Base-by-base conservation (phyloP, 306 rosid species). In the Elaeagnus macrophylla region DNA sequence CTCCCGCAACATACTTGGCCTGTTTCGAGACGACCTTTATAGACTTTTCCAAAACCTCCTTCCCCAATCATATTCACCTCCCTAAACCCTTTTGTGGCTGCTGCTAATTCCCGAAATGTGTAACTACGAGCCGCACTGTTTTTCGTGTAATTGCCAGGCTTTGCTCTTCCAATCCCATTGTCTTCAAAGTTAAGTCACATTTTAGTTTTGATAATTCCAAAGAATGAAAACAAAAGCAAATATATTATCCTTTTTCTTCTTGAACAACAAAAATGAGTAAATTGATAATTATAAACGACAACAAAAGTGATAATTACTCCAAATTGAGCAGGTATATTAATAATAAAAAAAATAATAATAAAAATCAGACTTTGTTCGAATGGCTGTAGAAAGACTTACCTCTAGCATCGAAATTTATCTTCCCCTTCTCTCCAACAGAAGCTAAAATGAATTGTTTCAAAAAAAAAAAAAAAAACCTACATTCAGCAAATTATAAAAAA, bases 41-140 rank as follows among this genome's bases (percentile, higher is more conserved):
- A 93, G 57, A 93, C 99, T 59, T 71, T 85, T 59, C 99, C 99
- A 68, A 93, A 93, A 59, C 99, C 99, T 20, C 99, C 99, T 81
- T 93, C 96, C 7, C 99, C 99, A 18, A 87, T 74, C 77, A 87
- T 67, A 60, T 91, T 87, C 41, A 79, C 83, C 20, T 79, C 80
- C 77, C 48, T 79, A 68, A 84, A 84, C 35, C 89, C 87, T 57
- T 72, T 75, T 1, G 96, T 84, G 35, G 96, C 99, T 0, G 54
- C 64, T 12, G 96, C 96, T 5, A 91, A 93, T 72, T 91, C 99
- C 8, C 83, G 82, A 56, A 91, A 91, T 1, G 84, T 67, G 61
- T 76, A 80, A 53, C 86, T 80, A 17, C 77, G 75, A 6, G 82
- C 80, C 35, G 51, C 82, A 32, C 65, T 64, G 65, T 52, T 54